A percentile compares a stretch with the other conserved stretches of the same genome.
Conservation (phyloP, 2,329 filamentous ascomycete genomes). For the Clonostachys chloroleuca region DNA sequence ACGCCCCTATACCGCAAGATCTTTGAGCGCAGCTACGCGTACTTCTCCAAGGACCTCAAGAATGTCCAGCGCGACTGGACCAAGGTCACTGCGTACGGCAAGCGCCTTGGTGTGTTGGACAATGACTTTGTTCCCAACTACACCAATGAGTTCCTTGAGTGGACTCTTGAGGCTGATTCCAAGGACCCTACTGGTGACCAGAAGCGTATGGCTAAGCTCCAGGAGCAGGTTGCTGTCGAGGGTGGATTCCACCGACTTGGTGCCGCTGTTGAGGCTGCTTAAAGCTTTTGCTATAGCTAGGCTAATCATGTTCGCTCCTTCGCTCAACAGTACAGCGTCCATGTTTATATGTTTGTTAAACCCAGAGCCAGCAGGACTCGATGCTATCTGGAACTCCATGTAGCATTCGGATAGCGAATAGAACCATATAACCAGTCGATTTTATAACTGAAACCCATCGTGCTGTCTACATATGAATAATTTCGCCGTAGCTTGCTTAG, state of each 20-base stretch:
- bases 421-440: no score
- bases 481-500: no score
- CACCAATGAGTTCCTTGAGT: slow-evolving; percentile 66
- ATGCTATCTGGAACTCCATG: no score
- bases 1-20: slow-evolving; percentile 70
- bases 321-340: no score
- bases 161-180: slow-evolving; percentile 61
- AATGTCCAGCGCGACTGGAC: slow-evolving; percentile 72
- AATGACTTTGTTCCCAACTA: slow-evolving; percentile 66
- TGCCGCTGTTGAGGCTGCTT: slow-evolving; percentile 3
- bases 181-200: slow-evolving; percentile 67
- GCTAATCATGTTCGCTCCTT: no score
- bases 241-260: slow-evolving; percentile 59
- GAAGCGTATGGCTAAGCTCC: slow-evolving; percentile 67
- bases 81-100: slow-evolving; percentile 74
- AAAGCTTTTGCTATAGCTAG: neutral
- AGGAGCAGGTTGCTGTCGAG: slow-evolving; percentile 58
- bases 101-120: slow-evolving; percentile 65
- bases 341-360: no score
- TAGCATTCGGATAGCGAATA: no score
- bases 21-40: slow-evolving; percentile 73
- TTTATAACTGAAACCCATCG: no score
- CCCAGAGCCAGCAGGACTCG: no score
- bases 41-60: slow-evolving; percentile 71
- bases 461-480: no score